Base-by-base conservation (phyloP, 2,329 filamentous ascomycete species). In the Colletotrichum aenigma region DNA sequence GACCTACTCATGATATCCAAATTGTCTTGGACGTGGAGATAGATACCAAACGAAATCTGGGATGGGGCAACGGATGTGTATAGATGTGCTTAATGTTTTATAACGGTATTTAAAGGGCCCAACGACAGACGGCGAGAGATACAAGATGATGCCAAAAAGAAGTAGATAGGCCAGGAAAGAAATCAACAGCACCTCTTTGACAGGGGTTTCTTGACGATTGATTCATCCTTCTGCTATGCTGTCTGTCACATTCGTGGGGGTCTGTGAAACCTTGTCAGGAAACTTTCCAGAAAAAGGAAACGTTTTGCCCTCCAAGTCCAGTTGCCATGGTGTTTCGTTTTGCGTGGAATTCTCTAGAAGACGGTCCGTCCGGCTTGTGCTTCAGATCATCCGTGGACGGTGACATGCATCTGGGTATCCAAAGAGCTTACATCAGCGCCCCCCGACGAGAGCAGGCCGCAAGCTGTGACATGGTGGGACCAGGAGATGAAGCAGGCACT, bases 1-100 rank as follows among this genome's bases (percentile, higher is more conserved):
- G 72, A 66, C 55, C n/a, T 52, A 32, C 28, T 48, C 34, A 75
- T 67, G 69, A 75, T 67, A 67, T 71, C 61, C 70, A 62, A 34
- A 67, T 64, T 58, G 69, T 67, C 55, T 66, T 56, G 26, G 32
- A 30, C 48, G 8, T 21, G 56, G 66, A 38, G 62, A 43, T 62
- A 72, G 55, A 74, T 74, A 71, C 68, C 68, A 71, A 60, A 62
- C 36, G 36, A 60, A 30, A 10, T 13, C 26, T 21, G 13, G 24
- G 30, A 60, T 32, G 36, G 26, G 34, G 30, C 10, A 18, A 66
- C 26, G 56, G 36, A 52, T 52, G 43, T 21, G 28, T n/a, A 67
- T 26, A 62, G 13, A 72, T 26, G 48, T 61, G 55, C 13, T 7
- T 69, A 71, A 71, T 71, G 68, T 74, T 61, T 68, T 71, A 66